Evolutionary conservation across 495 filamentous ascomycete species (phyloP).

Genomic region (Penicillium herquei): DNA sequence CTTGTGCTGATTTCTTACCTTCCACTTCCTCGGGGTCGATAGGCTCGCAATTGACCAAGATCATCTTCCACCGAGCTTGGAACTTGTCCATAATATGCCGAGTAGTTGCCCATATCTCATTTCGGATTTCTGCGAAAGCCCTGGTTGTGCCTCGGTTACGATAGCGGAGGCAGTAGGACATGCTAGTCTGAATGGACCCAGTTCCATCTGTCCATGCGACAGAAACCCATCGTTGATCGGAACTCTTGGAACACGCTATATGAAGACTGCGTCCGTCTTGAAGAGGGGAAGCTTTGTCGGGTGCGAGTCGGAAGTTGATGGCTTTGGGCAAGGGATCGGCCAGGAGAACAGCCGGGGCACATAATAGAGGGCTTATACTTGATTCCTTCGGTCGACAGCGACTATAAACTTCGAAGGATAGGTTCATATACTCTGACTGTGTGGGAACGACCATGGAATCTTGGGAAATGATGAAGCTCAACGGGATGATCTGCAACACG

Average conservation of each 20-base stretch:
- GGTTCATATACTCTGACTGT: conserved; percentile 60
- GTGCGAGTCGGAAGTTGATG: conserved; percentile 77
- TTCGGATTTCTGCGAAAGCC: conserved; percentile 59
- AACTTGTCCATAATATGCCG: conserved; percentile 67
- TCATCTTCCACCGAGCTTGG: conserved; percentile 76
- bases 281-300: conserved; percentile 58
- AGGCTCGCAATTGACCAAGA: conserved; percentile 69
- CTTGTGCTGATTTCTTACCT: conserved; percentile 24
- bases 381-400: conserved; percentile 64
- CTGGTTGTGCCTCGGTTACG: conserved; percentile 56
- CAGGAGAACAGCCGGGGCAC: conserved; percentile 72
- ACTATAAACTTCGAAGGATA: conserved; percentile 86
- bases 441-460: conserved; percentile 65
- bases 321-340: conserved; percentile 66
- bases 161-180: conserved; percentile 75
- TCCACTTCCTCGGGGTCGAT: conserved; percentile 77
- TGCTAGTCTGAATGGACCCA: conserved; percentile 71
- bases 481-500: conserved; percentile 78
- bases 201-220: conserved; percentile 90
- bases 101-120: conserved; percentile 85
- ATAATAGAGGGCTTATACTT: conserved; percentile 33
- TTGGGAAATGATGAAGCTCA: conserved; percentile 64
- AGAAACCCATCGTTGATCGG: conserved; percentile 82
- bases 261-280: conserved; percentile 83
- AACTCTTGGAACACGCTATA: conserved; percentile 77